Evolutionary conservation across 352 stramenopile genomes (phyloP), one percentile per base, ranked within the genome.

Genomic region (Globisporangium barbulae): DNA sequence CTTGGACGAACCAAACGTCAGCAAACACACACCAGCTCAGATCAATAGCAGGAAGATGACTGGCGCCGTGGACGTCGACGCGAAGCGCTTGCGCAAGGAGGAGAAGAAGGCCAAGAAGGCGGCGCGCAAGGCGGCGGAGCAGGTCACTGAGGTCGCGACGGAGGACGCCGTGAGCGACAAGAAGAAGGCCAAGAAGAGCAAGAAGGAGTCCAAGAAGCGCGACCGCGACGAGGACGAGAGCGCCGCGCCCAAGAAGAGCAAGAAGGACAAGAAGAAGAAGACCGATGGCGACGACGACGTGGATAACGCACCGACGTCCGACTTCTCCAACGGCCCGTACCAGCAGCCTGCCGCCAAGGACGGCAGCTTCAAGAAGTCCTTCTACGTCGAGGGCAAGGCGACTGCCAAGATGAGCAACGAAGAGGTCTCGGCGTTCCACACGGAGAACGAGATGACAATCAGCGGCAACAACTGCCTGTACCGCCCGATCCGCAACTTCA

Each of bases 401-500:
- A 90, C 83, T 3, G 82, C 62, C 63, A 89, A 77, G 64, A 88
- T 87, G 79, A 89, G 85, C 19, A 78, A 96, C 56, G 79, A 86
- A 1, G 83, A 96, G 39, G 77, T 93, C 48, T 50, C 81, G 7
- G 91, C 85, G 58, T 97, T 96, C 81, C 95, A 97, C 70, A 75
- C 91, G 56, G 67, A 78, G 48, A 77, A 95, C 65, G 73, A 91
- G 61, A 93, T 95, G 84, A 92, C 79, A 53, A 86, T 95, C 50
- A 91, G 78, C 59, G 86, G 86, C 65, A 83, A 92, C 71, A 75
- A 91, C 60, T 96, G 82, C 63, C 91, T 97, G 47, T 96, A 98
- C 83, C 90, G 86, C 21, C 84, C 79, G 6, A 74, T 88, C 42
- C 88, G 87, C 61, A 76, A 76, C 50, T 94, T 92, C 50, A 64